Evolutionary conservation across 495 filamentous ascomycete genomes (phyloP), one percentile per base, ranked within the genome.

Genomic region (Penicillium antarcticum): DNA sequence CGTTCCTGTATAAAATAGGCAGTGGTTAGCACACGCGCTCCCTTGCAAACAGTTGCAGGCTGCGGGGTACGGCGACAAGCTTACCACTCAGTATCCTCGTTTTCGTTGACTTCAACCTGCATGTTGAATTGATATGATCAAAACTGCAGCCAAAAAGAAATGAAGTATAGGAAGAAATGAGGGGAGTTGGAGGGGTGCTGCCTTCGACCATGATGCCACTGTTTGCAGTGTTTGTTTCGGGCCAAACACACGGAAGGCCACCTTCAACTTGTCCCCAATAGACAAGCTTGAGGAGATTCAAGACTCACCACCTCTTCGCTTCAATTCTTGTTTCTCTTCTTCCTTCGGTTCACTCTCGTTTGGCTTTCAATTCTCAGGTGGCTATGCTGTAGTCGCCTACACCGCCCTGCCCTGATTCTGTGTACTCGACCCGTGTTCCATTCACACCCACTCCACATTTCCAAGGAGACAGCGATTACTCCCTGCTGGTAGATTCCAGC

Each of bases 31-130:
- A 41, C 17, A 46, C 8, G 24, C 40, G 18, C 40, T 21, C 17
- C 44, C 42, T 55, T 40, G 19, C 45, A 18, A 33, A 11, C 39
- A 23, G 52, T 35, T 50, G 53, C 45, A 18, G 37, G n/a, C 34
- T 18, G 52, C 40, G 50, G 53, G 49, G 48, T 18, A 57, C 31
- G 55, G 18, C 31, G 24, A n/a, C 33, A 13, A 16, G 51, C 65
- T 47, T 75, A 95, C 94, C 94, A 98, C 86, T 98, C 94, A 33
- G 94, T 98, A 67, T 98, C 94, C 54, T 90, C 94, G 66, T 97
- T 95, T 29, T 92, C 92, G 65, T 97, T 85, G 63, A 98, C 87
- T 44, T 94, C 90, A 43, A 97, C 95, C 53, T 75, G 85, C 89
- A 94, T 95, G 11, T 47, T 84, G 60, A 26, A 39, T 34, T 23